Conservation (phyloP, 306 rosid species). For the Dicorynia guianensis region DNA sequence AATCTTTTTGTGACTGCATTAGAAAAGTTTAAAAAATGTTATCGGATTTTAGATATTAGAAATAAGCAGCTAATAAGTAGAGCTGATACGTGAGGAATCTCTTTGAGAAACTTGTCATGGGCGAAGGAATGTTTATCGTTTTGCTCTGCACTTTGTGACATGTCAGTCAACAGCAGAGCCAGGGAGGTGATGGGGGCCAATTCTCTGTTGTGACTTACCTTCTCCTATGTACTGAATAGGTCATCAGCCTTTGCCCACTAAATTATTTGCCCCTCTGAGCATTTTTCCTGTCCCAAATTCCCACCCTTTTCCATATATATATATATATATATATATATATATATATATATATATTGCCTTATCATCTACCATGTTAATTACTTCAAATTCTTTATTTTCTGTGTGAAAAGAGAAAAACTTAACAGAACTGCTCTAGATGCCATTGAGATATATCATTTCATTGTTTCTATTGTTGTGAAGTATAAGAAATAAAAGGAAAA, state of each 20-base stretch:
- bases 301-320: too few relatives aligned
- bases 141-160: background rate
- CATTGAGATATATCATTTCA: background rate
- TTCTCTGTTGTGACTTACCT: background rate
- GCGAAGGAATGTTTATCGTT: background rate
- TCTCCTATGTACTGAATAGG: too few relatives aligned
- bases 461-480: background rate
- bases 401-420: background rate
- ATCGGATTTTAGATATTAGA: background rate
- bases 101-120: conserved; percentile 4
- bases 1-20: background rate
- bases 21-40: background rate
- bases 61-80: background rate
- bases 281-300: too few relatives aligned
- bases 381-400: conserved; percentile 10
- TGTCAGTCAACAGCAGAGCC: background rate
- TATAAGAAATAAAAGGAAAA: background rate
- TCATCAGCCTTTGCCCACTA: too few relatives aligned
- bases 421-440: background rate
- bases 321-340: too few relatives aligned
- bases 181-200: background rate
- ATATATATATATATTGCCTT: too few relatives aligned
- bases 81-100: background rate
- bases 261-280: too few relatives aligned
- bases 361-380: background rate